A percentile compares a stretch with the other conserved stretches of the same genome.
Conservation (phyloP, 2,329 filamentous ascomycete species). For the Didymella arachidicola region DNA sequence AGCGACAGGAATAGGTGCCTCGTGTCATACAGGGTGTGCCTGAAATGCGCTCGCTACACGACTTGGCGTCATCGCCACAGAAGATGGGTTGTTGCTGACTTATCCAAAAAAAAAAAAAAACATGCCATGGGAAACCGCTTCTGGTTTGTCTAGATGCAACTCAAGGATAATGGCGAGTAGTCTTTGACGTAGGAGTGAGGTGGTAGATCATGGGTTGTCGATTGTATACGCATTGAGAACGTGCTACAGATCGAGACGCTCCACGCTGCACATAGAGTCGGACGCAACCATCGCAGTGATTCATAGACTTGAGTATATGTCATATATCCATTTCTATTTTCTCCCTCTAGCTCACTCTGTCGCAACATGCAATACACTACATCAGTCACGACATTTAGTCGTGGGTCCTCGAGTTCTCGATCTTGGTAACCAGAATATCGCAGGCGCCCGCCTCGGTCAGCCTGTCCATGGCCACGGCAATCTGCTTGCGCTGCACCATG, state of each 20-base stretch:
- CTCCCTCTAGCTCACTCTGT: not conserved
- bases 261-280: not conserved
- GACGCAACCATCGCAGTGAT: not conserved
- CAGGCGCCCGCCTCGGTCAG: constrained; percentile 77
- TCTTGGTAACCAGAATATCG: constrained; percentile 85
- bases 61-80: constrained; percentile 9
- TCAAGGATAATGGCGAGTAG: not conserved
- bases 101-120: constrained; percentile 3
- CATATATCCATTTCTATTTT: not conserved
- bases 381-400: constrained; percentile 1
- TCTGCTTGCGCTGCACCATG: constrained; percentile 90
- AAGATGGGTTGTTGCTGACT: not conserved
- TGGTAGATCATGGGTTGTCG: not conserved
- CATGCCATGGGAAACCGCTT: not conserved
- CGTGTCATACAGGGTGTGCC: constrained; percentile 1
- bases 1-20: constrained; percentile 9
- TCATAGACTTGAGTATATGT: not conserved
- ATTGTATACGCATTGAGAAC: too few relatives aligned
- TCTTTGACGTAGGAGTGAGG: not conserved
- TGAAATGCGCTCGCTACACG: constrained; percentile 5
- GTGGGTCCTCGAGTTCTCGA: constrained; percentile 72
- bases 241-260: not conserved
- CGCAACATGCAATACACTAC: not conserved
- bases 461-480: constrained; percentile 87
- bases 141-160: not conserved